Evolutionary conservation across 176 grass and related monocot species (phyloP).

Genomic region (Melocanna baccifera): DNA sequence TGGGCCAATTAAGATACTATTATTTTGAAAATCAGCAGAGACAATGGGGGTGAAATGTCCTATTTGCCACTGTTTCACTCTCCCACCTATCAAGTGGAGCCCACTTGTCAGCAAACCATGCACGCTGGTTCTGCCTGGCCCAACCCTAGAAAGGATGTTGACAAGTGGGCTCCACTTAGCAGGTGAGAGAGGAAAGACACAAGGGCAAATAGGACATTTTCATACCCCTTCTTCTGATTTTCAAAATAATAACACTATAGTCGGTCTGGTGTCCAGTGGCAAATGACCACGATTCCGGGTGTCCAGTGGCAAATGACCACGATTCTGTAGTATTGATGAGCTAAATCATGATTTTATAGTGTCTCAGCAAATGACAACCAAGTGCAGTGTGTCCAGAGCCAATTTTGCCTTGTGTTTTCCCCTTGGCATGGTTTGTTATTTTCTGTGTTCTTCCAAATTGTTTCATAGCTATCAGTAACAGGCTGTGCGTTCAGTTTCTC

Average conservation of each 20-base stretch:
- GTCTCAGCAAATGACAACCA: no score
- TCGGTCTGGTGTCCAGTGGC: no score
- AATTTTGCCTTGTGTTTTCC: no score
- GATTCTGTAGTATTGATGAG: no score
- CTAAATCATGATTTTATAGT: no score
- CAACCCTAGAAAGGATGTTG: neutral
- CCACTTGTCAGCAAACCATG: neutral
- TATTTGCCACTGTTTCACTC: neutral
- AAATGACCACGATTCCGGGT: no score
- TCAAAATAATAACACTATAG: no score
- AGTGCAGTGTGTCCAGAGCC: no score
- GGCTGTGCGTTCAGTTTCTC: slow-evolving; percentile 8
- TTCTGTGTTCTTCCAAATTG: neutral
- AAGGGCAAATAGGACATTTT: no score
- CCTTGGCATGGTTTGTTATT: neutral
- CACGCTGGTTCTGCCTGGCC: neutral
- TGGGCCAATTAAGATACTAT: neutral
- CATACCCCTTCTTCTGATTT: no score
- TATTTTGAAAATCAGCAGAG: neutral
- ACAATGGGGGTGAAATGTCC: neutral
- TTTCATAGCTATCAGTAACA: neutral
- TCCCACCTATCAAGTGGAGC: neutral
- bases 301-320: no score
- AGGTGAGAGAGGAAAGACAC: neutral
- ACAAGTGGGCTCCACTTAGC: neutral